Conservation (phyloP, 2,329 filamentous ascomycete genomes). For the Penicillium frequentans region DNA sequence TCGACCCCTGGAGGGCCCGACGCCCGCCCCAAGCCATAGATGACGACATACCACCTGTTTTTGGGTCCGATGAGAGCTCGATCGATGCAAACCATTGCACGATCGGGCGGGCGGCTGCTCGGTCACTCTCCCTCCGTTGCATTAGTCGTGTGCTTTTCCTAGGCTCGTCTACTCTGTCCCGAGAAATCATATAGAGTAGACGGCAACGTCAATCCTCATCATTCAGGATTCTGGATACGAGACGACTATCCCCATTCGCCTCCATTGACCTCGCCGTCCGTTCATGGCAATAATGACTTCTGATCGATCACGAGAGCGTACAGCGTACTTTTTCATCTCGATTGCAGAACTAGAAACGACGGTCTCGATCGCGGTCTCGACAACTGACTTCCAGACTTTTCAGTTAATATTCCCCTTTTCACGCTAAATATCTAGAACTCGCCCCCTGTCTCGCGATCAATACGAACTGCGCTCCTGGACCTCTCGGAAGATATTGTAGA, state of each 20-base stretch:
- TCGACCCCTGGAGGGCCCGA: not conserved
- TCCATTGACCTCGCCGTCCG: not conserved
- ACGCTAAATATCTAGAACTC: not conserved
- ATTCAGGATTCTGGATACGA: slow-evolving; percentile 4
- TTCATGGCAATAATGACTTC: not conserved
- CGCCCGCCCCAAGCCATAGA: not conserved
- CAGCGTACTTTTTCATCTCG: not conserved
- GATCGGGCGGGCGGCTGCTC: slow-evolving; percentile 15
- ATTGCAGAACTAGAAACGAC: slow-evolving; percentile 4
- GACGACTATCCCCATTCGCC: not conserved
- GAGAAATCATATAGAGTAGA: slow-evolving; percentile 24
- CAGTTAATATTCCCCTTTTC: not conserved
- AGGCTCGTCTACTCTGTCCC: slow-evolving; percentile 8
- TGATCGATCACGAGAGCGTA: slow-evolving; percentile 1
- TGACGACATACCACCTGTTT: slow-evolving; percentile 11
- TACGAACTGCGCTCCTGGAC: slow-evolving; percentile 4
- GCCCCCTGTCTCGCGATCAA: slow-evolving; percentile 1
- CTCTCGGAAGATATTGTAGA: not conserved
- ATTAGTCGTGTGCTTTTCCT: slow-evolving; percentile 7
- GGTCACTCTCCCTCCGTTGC: slow-evolving; percentile 7
- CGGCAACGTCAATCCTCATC: slow-evolving; percentile 8
- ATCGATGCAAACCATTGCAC: slow-evolving; percentile 22
- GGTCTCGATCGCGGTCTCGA: slow-evolving; percentile 10
- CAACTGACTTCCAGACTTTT: slow-evolving; percentile 7
- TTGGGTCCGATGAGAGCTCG: slow-evolving; percentile 15